These are phyloP conservation scores for Laetiporus sulphureus DNA, from an alignment of 1,284 basidiomycete species.

Conservation along the genomic window DNA sequence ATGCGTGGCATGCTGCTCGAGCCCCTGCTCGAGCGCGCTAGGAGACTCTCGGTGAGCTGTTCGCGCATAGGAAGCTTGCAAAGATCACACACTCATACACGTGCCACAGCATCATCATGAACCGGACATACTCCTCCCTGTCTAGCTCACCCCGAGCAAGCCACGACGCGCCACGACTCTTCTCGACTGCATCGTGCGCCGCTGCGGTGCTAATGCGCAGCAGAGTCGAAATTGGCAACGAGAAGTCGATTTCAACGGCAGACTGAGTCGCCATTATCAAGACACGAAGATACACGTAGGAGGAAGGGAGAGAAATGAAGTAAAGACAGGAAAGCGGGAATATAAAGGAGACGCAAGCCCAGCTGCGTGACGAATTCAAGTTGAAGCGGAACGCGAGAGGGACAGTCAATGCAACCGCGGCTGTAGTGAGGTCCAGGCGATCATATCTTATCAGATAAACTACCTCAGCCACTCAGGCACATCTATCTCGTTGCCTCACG, in stretches of 20 bases:
- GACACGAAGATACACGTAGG: too few relatives aligned
- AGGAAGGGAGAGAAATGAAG: too few relatives aligned
- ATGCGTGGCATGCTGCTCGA: slow-evolving; percentile 59
- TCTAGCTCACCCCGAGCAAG: slow-evolving; percentile 56
- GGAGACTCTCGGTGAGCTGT: slow-evolving; percentile 4
- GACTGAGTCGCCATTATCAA: slow-evolving; percentile 7
- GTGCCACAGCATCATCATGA: slow-evolving; percentile 73
- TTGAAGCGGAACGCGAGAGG: too few relatives aligned
- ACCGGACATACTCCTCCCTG: slow-evolving; percentile 62
- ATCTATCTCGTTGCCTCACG: too few relatives aligned
- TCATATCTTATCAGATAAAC: background rate
- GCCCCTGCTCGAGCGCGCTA: slow-evolving; percentile 51
- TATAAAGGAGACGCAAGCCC: background rate
- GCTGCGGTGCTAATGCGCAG: slow-evolving; percentile 52
- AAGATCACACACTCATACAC: slow-evolving; percentile 61
- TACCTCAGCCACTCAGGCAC: too few relatives aligned
- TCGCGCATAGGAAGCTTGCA: background rate
- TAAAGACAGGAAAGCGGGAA: too few relatives aligned
- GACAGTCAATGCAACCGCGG: slow-evolving; percentile 1
- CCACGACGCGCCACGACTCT: slow-evolving; percentile 52
- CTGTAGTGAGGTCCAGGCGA: background rate
- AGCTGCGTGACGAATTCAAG: too few relatives aligned
- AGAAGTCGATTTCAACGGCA: slow-evolving; percentile 23
- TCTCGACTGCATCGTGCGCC: slow-evolving; percentile 58
- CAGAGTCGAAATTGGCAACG: slow-evolving; percentile 39